Evolutionary conservation across 2,329 filamentous ascomycete species (phyloP), one percentile per base, ranked within the genome.

Genomic region (Ophiostoma sp.): DNA sequence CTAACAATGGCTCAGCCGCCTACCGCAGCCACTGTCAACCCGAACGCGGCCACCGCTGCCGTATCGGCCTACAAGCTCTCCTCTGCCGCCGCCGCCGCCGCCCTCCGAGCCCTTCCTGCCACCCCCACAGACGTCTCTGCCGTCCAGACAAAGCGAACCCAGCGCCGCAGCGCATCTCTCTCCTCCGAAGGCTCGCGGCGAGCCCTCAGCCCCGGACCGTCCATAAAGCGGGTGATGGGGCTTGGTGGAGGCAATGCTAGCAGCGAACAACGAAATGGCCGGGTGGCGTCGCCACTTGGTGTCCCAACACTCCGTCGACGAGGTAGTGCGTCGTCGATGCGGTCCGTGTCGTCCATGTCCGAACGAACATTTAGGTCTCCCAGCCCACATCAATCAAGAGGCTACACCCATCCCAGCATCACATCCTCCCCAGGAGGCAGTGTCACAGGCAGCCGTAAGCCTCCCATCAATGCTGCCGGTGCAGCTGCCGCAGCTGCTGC

Each of bases 141-240:
- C 75, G 87, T 96, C 62, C 90, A 96, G 78, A 96, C 94, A 5
- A 97, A 94, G 81, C 90, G 93, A 75, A 93, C 90, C 75, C 77
- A 87, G 70, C 87, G 92, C 73, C 87, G 93, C 71, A 87, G 84
- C 77, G 83, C 84, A 66, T 96, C 93, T 0, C 79, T 85, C 58
- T 91, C 91, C 1, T 94, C 92, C 4, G 81, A 85, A 64, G 83
- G 73, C 18, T 70, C 67, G 65, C 69, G 71, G 1, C 70, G 71
- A 2, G 67, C 55, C 3, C 66, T 71, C 65, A 72, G 71, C 7
- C 71, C 71, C 2, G 67, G 68, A n/a, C 68, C 70, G 27, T 71
- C 64, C 16, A 65, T 72, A 11, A 67, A 44, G 49, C 70, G 69
- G 36, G 64, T 41, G 55, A 44, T 69, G 38, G 52, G 69, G 16